Evolutionary conservation across 768 basidiomycete genomes (phyloP).

Genomic region (Lenzites betulinus): DNA sequence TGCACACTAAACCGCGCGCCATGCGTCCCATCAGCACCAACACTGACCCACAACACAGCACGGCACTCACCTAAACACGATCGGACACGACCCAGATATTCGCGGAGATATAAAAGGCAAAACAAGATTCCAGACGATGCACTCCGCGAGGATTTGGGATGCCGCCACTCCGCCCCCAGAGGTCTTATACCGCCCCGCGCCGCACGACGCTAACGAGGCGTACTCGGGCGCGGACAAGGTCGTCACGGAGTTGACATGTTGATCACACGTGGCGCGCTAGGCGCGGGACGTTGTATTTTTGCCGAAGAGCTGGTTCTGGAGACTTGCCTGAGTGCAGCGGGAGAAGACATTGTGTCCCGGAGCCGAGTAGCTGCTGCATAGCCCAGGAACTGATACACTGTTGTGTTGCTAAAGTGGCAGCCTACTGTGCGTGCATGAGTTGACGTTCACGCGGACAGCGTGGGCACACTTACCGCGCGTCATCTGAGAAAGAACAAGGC

Average conservation of each 20-base stretch:
- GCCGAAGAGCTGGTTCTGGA: neutral
- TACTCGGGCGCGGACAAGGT: neutral
- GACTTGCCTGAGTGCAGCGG: neutral
- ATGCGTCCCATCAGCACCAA: neutral
- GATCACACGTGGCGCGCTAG: neutral
- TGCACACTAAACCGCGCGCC: neutral
- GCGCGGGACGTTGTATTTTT: constrained; percentile 3
- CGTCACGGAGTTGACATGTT: constrained; percentile 11
- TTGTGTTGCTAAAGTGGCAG: neutral
- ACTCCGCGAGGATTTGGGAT: constrained; percentile 11
- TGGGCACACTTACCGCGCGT: neutral
- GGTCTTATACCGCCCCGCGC: neutral
- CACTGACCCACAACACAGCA: neutral
- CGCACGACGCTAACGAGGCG: too few species aligned
- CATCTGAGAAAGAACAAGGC: neutral
- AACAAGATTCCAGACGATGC: neutral
- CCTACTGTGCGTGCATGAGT: too few species aligned
- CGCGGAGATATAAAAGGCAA: constrained; percentile 7
- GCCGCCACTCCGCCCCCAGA: neutral
- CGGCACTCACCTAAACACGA: neutral
- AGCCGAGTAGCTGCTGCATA: neutral
- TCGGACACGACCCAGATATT: neutral
- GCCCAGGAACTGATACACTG: neutral
- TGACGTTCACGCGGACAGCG: neutral
- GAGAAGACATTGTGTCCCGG: neutral